Percentiles rank a stretch among this genome's conserved stretches.
Conservation (phyloP, 176 grass and related monocot species). For the Puccinellia tenuiflora region DNA sequence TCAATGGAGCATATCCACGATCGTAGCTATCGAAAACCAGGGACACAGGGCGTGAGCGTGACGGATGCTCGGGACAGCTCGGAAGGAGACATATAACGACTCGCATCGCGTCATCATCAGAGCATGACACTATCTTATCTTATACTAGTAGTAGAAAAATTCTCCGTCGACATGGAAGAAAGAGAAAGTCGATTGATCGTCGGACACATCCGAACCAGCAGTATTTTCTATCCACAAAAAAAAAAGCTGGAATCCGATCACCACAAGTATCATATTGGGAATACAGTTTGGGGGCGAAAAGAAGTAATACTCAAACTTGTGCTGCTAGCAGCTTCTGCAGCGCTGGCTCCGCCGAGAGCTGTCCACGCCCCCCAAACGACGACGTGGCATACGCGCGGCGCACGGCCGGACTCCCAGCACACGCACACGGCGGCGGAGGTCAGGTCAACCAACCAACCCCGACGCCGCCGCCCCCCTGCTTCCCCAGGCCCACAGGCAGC, state of each 20-base stretch:
- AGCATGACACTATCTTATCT: too few relatives aligned
- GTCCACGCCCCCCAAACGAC: background rate
- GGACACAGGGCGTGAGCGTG: background rate
- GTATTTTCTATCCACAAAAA: background rate
- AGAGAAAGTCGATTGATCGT: background rate
- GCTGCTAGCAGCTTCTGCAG: too few relatives aligned
- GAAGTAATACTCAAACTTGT: too few relatives aligned
- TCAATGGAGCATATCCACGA: background rate
- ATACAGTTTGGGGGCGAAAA: background rate
- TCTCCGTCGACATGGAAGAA: background rate
- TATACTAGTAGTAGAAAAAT: too few relatives aligned
- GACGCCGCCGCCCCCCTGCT: background rate
- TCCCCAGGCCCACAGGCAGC: conserved; percentile 24
- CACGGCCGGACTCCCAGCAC: background rate
- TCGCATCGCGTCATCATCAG: background rate
- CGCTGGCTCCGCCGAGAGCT: background rate
- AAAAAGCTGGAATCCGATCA: background rate
- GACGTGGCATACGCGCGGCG: conserved; percentile 5
- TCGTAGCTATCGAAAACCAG: background rate
- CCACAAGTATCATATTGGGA: background rate
- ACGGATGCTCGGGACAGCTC: background rate
- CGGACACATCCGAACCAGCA: too few relatives aligned
- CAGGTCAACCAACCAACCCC: conserved; percentile 25
- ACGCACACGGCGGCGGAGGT: background rate
- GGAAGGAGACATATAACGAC: conserved; percentile 31